Percentiles rank a stretch among this genome's conserved stretches.
Evolutionary conservation across 108 stramenopile genomes (phyloP).

Genomic region (Stephanodiscus minutulus): DNA sequence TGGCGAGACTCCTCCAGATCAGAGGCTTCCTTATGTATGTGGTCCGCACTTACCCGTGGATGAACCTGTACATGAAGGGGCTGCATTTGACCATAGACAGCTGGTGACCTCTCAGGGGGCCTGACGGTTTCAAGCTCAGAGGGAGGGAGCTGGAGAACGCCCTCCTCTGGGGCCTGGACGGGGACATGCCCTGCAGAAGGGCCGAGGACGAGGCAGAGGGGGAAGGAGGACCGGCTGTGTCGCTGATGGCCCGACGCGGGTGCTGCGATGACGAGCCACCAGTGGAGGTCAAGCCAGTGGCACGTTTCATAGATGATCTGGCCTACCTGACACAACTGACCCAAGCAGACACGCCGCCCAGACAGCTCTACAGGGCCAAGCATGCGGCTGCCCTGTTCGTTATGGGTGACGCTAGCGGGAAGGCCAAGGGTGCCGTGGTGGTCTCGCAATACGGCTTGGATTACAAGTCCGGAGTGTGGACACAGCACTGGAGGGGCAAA

Average conservation of each 20-base stretch:
- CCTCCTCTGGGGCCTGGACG: background rate
- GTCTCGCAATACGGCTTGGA: background rate
- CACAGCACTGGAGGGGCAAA: background rate
- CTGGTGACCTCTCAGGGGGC: conserved; percentile 39
- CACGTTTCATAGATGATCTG: conserved; percentile 26
- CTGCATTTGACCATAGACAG: conserved; percentile 48
- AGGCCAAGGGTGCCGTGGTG: conserved; percentile 20
- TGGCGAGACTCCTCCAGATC: conserved; percentile 3
- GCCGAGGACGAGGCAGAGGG: background rate
- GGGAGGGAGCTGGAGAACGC: too few species aligned
- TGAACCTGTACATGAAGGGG: too few species aligned
- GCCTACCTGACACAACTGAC: conserved; percentile 10
- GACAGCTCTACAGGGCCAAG: too few species aligned
- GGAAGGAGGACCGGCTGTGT: too few species aligned
- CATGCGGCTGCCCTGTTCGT: too few species aligned
- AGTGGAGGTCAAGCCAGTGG: conserved; percentile 25
- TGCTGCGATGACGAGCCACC: background rate
- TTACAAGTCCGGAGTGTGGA: conserved; percentile 19
- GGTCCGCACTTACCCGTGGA: too few species aligned
- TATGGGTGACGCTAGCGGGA: too few species aligned
- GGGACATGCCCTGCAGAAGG: conserved; percentile 2
- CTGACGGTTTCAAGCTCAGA: too few species aligned
- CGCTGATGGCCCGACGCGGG: too few species aligned
- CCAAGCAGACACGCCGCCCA: too few species aligned
- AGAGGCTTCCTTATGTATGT: too few species aligned